These are phyloP conservation scores for Vaccinium macrocarpon DNA, from an alignment of 148 eudicot genomes.

Conservation along the genomic window DNA sequence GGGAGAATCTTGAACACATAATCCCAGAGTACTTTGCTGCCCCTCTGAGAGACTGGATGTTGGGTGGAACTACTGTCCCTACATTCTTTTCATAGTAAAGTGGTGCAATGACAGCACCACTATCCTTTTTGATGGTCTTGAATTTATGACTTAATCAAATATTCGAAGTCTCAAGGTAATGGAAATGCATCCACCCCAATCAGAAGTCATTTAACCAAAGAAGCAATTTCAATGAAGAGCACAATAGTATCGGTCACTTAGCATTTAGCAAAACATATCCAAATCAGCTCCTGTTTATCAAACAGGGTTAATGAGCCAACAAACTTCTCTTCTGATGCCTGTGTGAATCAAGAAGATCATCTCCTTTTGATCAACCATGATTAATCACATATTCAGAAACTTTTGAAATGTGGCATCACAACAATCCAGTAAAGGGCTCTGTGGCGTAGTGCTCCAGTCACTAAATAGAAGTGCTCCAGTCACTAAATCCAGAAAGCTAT, in stretches of 20 bases:
- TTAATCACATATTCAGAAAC: too few relatives aligned
- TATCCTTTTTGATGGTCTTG: not conserved
- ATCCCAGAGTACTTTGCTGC: too few relatives aligned
- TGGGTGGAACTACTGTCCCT: too few relatives aligned
- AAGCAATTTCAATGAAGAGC: not conserved
- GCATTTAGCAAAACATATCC: not conserved
- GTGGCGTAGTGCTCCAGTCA: too few relatives aligned
- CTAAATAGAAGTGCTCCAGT: too few relatives aligned
- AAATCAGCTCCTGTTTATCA: not conserved
- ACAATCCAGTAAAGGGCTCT: too few relatives aligned
- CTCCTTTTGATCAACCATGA: not conserved
- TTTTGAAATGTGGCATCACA: too few relatives aligned
- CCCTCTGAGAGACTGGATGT: too few relatives aligned
- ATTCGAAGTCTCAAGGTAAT: not conserved
- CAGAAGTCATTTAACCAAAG: not conserved
- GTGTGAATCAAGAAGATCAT: conserved; percentile 1
- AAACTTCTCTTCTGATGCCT: not conserved
- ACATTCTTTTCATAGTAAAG: too few relatives aligned
- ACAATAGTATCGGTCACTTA: not conserved
- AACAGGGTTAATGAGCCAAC: not conserved
- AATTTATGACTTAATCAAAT: not conserved
- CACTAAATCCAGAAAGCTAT: too few relatives aligned
- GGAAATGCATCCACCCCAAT: not conserved
- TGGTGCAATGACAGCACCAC: too few relatives aligned
- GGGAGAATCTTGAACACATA: too few relatives aligned